Percentiles rank a stretch among this genome's conserved stretches.
phyloP scores from a whole-genome alignment of 208 protist species.

The Naegleria gruberi region DNA sequence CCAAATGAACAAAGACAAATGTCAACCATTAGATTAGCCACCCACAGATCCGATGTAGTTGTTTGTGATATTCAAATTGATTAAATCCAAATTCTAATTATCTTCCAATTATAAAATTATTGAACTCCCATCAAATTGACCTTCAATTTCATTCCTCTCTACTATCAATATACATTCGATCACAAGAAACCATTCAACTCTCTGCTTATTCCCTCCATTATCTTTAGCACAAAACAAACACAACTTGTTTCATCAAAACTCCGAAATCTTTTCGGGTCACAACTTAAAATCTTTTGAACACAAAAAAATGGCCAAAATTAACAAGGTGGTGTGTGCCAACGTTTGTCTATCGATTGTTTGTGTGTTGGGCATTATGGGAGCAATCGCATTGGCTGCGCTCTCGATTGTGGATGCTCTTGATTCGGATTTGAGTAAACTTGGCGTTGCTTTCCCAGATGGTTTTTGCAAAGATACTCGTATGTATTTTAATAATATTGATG shows the following conservation, averaged over 20 bases:
- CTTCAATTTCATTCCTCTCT: no score
- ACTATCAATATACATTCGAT: no score
- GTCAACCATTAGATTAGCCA: background rate
- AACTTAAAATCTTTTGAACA: no score
- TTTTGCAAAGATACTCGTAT: background rate
- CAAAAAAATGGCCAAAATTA: no score
- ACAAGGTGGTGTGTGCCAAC: no score
- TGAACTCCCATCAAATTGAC: no score
- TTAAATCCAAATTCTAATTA: background rate
- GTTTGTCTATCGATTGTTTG: background rate
- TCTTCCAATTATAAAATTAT: background rate
- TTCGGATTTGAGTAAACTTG: background rate
- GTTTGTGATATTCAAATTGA: conserved; percentile 4
- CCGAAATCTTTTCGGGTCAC: no score
- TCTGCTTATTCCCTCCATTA: no score
- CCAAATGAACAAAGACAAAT: background rate
- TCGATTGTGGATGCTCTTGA: background rate
- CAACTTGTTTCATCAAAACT: no score
- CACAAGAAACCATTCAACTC: no score
- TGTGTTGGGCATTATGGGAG: background rate
- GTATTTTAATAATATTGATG: background rate
- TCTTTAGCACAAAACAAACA: no score
- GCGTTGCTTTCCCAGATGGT: background rate
- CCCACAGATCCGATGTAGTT: background rate
- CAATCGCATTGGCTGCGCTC: background rate